A percentile compares a stretch with the other conserved stretches of the same genome.
Evolutionary conservation across 768 basidiomycete species (phyloP).

Genomic region (Pisolithus orientalis): DNA sequence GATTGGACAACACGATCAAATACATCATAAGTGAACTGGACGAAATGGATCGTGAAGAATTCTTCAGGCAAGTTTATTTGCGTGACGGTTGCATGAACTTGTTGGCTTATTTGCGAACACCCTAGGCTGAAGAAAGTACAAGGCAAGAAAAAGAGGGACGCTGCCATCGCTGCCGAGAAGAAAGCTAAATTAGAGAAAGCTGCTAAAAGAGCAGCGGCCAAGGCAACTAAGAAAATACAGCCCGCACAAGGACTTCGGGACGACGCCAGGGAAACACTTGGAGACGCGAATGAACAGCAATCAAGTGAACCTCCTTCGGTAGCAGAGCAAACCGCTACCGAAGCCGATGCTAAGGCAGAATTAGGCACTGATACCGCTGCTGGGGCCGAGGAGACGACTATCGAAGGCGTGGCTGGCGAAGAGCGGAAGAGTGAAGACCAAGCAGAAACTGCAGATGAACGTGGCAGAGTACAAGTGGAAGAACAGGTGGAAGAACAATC

Average conservation of each 20-base stretch:
- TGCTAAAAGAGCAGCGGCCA: not conserved
- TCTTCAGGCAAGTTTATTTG: conserved; percentile 61
- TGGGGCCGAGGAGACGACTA: not conserved
- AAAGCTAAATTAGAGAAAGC: conserved; percentile 2
- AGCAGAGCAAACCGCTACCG: conserved; percentile 2
- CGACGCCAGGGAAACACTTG: conserved; percentile 17
- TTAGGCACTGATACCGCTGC: not conserved
- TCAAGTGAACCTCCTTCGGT: not conserved
- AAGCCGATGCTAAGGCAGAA: not conserved
- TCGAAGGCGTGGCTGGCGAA: not conserved
- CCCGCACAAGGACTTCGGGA: conserved; percentile 19
- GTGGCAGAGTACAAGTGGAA: not conserved
- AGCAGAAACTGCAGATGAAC: not conserved
- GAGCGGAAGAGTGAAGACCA: not conserved
- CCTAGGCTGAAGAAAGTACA: conserved; percentile 91
- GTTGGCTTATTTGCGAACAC: conserved; percentile 2
- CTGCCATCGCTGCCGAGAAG: conserved; percentile 34
- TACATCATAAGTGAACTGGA: conserved; percentile 97
- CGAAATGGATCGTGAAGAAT: conserved; percentile 97
- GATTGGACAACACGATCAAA: conserved; percentile 94
- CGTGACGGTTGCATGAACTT: not conserved
- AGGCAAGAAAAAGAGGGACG: conserved; percentile 91
- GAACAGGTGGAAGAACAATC: conserved; percentile 4
- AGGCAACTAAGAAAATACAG: not conserved
- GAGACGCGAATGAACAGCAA: conserved; percentile 22